phyloP scores from a whole-genome alignment of 768 basidiomycete species.

The Tylopilus balloui region DNA sequence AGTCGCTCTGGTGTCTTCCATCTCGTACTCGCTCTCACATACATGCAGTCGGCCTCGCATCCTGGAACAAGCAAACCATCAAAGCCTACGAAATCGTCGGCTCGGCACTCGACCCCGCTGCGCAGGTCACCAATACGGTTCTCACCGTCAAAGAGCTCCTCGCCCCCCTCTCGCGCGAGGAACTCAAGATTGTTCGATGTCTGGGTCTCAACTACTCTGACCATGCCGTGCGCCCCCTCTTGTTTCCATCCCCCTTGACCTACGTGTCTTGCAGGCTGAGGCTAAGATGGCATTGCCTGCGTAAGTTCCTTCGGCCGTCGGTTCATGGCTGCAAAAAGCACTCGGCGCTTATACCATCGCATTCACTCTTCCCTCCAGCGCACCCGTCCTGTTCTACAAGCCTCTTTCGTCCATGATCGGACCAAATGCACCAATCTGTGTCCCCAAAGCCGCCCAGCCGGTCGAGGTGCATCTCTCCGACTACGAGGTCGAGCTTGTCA shows the following conservation, averaged over 20 bases:
- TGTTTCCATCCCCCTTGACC: not conserved
- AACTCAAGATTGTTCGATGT: slow-evolving; percentile 69
- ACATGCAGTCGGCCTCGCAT: slow-evolving; percentile 55
- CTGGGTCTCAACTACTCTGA: slow-evolving; percentile 82
- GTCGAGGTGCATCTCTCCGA: slow-evolving; percentile 67
- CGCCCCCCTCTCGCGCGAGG: slow-evolving; percentile 59
- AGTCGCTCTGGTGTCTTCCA: slow-evolving; percentile 1
- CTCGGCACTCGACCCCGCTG: slow-evolving; percentile 60
- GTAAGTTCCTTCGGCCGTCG: slow-evolving; percentile 36
- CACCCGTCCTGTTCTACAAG: slow-evolving; percentile 78
- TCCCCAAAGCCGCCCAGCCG: slow-evolving; percentile 69
- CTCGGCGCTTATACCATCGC: not conserved
- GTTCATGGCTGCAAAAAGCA: not conserved
- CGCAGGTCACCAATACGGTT: slow-evolving; percentile 57
- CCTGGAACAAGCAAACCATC: slow-evolving; percentile 49
- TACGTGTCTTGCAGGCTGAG: slow-evolving; percentile 47
- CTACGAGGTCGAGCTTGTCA: slow-evolving; percentile 76
- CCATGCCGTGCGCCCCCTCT: slow-evolving; percentile 54
- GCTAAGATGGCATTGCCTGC: slow-evolving; percentile 57
- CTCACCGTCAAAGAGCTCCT: slow-evolving; percentile 71
- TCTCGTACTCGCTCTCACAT: slow-evolving; percentile 1
- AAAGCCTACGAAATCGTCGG: slow-evolving; percentile 70
- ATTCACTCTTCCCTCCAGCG: slow-evolving; percentile 33
- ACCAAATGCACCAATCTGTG: slow-evolving; percentile 57
- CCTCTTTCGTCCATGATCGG: slow-evolving; percentile 67